Base-by-base conservation (phyloP, 164 flowering plant genomes). In the Santalum album region DNA sequence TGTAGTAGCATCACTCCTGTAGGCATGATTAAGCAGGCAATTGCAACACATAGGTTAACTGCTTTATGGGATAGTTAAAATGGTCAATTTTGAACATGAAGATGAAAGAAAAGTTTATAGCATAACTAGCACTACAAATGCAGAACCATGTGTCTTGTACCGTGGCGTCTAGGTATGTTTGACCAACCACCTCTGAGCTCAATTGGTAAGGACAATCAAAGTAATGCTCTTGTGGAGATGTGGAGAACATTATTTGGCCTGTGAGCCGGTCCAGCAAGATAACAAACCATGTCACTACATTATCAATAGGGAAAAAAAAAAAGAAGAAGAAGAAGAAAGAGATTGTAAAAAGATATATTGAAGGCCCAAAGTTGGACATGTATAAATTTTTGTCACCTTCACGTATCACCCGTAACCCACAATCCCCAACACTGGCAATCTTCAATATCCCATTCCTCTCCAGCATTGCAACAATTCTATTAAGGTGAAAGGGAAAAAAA, bases 201-300 rank as follows among this genome's bases (percentile, higher is more conserved):
- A 91, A 63, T 63, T 91, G 98, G 65, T 79, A 91, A 22, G 98
- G 98, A 56, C 98, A 91, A 58, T 91, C 98, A 72, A 91, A 91
- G 65, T 80, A 91, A 69, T 91, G 96, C 64, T 91, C 98, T 75
- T 86, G 95, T 6, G 95, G 95, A 65, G 79, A 67, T 20, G 92
- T 78, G 26, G 86, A 69, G 65, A 80, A 86, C 15, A 75, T 27
- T 38, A 82, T 49, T 54, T 69, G 66, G 35, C 96, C 98, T 90
- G 75, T 9, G 68, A 34, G 15, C n/a, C n/a, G n/a, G n/a, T 53
- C 38, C 49, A 55, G 26, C 46, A 50, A 26, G 40, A 17, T 19
- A 19, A 21, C 48, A 58, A 48, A 14, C 29, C 22, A 21, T 24
- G 32, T 23, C 32, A 45, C 18, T 17, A 48, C 39, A 17, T 19